phyloP scores from a whole-genome alignment of 2,329 filamentous ascomycete species.

The Epichloe scottii region DNA sequence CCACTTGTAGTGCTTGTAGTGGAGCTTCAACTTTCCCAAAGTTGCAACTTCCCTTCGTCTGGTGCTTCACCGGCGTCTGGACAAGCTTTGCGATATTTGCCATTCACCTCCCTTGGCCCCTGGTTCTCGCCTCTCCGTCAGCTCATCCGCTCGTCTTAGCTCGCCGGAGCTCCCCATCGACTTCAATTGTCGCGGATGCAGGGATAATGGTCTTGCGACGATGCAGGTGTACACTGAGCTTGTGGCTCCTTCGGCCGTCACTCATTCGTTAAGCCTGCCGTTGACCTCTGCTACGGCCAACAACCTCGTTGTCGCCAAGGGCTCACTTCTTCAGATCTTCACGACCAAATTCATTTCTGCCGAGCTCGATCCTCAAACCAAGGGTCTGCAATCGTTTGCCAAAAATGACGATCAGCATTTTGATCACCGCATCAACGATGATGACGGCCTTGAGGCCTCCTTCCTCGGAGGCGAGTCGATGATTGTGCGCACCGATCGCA shows the following conservation, averaged over 20 bases:
- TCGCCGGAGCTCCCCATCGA: background rate
- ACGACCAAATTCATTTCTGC: constrained; percentile 53
- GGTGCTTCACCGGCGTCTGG: background rate
- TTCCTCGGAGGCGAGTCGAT: constrained; percentile 52
- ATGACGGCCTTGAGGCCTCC: constrained; percentile 52
- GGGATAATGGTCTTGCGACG: constrained; percentile 23
- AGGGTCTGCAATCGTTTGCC: constrained; percentile 20
- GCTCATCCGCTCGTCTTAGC: background rate
- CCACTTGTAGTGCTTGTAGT: background rate
- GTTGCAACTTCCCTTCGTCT: background rate
- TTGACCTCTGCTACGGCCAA: constrained; percentile 64
- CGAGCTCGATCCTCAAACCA: constrained; percentile 41
- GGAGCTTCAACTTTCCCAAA: background rate
- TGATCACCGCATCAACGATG: constrained; percentile 43
- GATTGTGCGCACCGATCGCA: constrained; percentile 48
- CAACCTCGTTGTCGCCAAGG: constrained; percentile 86
- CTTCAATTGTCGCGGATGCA: constrained; percentile 5
- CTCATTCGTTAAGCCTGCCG: constrained; percentile 68
- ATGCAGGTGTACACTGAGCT: constrained; percentile 99
- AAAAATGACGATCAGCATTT: constrained; percentile 30
- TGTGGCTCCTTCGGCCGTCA: constrained; percentile 85
- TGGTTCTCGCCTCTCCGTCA: background rate
- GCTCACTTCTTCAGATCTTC: constrained; percentile 88
- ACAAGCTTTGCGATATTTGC: background rate
- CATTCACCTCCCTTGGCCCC: background rate